Base-by-base conservation (phyloP, 2,329 filamentous ascomycete species). In the Fusarium solani-melongenae region DNA sequence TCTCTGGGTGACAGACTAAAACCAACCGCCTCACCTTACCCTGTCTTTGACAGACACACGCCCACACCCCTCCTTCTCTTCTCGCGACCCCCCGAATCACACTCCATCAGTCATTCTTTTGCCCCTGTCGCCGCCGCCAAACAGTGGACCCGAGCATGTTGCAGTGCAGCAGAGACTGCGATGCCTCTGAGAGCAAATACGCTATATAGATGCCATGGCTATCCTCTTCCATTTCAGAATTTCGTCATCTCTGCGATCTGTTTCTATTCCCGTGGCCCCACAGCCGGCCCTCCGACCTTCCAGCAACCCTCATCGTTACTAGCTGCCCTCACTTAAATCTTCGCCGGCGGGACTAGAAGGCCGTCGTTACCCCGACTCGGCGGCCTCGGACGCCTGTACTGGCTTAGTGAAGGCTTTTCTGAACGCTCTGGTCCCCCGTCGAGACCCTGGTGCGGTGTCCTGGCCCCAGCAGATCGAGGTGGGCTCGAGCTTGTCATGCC, bases 381-480 rank as follows among this genome's bases (percentile, higher is more conserved):
- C 73, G 68, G 68, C 57, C 62, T 76, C 70, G 66, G 67, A 76
- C 75, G 75, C 73, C 71, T 72, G 57, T 70, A 65, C 67, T 69
- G 59, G 65, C 61, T 67, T 76, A 74, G 75, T 76, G 62, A 74
- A 61, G 66, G 71, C 51, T 72, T 61, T 67, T 69, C 66, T 39
- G 62, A 69, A 62, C 62, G 62, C 65, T 69, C 69, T 72, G 70
- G 69, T 77, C 75, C 66, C 76, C 73, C 81, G 72, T 78, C 78
- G 78, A 81, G 79, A 82, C 82, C 82, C 80, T 84, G 82, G 81
- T 82, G 82, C 80, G 81, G 82, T 83, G 79, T 77, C 79, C 75
- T 79, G 69, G 66, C 78, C 79, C 78, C 76, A 81, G 80, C 76
- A 80, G 80, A 79, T 81, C 78, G 77, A 55, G 76, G 82, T 82